Percentiles rank a stretch among this genome's conserved stretches.
These are phyloP conservation scores for Fusarium proliferatum DNA, from an alignment of 2,329 filamentous ascomycete genomes.

Conservation along the genomic window DNA sequence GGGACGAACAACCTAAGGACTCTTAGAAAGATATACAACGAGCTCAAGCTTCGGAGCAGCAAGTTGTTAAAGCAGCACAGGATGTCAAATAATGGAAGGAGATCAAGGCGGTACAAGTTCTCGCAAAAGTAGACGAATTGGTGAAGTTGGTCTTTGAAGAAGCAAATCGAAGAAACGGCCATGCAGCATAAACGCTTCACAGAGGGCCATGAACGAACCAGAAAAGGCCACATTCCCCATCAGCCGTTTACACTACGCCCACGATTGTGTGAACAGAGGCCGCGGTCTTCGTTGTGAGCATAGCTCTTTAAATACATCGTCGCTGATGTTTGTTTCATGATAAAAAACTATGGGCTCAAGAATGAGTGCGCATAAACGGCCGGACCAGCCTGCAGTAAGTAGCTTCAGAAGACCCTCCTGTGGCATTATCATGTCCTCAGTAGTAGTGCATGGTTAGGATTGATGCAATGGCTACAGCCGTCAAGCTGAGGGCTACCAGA, in stretches of 20 bases:
- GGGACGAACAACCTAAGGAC: constrained; percentile 65
- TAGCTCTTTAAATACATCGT: neutral
- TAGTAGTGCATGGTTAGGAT: neutral
- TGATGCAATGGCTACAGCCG: constrained; percentile 1
- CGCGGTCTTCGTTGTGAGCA: constrained; percentile 34
- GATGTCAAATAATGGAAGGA: neutral
- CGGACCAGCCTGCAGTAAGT: neutral
- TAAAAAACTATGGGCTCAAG: neutral
- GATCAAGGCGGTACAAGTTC: neutral
- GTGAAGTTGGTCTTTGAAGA: neutral
- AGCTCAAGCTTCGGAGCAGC: constrained; percentile 22
- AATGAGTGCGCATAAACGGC: constrained; percentile 7
- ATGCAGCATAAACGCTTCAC: constrained; percentile 5
- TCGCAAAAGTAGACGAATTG: neutral
- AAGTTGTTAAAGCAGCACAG: constrained; percentile 12
- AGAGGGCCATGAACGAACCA: constrained; percentile 13
- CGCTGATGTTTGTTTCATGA: neutral
- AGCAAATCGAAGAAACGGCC: neutral
- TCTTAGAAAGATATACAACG: constrained; percentile 35
- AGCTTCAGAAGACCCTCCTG: neutral
- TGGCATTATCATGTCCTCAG: neutral
- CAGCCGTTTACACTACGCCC: constrained; percentile 9
- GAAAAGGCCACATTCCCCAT: constrained; percentile 5
- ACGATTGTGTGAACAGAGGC: constrained; percentile 31
- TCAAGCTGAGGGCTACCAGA: constrained; percentile 31